A percentile compares a stretch with the other conserved stretches of the same genome.
Evolutionary conservation across 2,329 filamentous ascomycete genomes (phyloP).

Genomic region (Talaromyces sp.): DNA sequence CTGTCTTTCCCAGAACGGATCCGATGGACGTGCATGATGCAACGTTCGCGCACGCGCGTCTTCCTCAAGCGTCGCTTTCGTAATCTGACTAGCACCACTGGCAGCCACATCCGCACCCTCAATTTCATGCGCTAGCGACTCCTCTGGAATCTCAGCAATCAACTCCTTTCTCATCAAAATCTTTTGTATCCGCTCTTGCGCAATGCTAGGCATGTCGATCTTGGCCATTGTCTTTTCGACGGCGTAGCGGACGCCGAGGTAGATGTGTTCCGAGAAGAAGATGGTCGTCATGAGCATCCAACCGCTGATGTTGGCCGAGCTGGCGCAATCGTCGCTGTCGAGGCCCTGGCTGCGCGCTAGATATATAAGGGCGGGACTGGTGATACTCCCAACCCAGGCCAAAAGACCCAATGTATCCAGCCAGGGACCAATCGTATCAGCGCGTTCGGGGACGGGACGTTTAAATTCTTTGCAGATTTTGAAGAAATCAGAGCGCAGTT

Average conservation of each 20-base stretch:
- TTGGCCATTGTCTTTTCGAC: slow-evolving; percentile 73
- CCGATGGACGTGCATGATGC: slow-evolving; percentile 31
- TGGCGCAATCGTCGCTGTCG: slow-evolving; percentile 31
- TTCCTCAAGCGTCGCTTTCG: slow-evolving; percentile 40
- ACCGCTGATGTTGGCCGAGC: slow-evolving; percentile 61
- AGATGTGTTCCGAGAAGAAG: slow-evolving; percentile 83
- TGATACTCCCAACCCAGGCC: slow-evolving; percentile 89
- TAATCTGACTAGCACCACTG: slow-evolving; percentile 25
- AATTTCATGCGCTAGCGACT: slow-evolving; percentile 20
- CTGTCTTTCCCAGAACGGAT: slow-evolving; percentile 46
- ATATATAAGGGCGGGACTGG: slow-evolving; percentile 81
- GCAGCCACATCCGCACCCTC: background rate
- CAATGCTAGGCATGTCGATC: slow-evolving; percentile 78
- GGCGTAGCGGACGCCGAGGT: slow-evolving; percentile 70
- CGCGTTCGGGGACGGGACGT: slow-evolving; percentile 81
- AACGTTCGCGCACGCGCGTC: slow-evolving; percentile 35
- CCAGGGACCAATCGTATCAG: slow-evolving; percentile 96
- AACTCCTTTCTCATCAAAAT: slow-evolving; percentile 77
- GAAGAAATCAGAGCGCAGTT: slow-evolving; percentile 87
- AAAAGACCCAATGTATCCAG: slow-evolving; percentile 82
- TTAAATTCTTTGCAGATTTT: slow-evolving; percentile 92
- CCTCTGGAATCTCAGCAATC: slow-evolving; percentile 51
- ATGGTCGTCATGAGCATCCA: slow-evolving; percentile 81
- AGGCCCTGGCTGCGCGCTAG: slow-evolving; percentile 72
- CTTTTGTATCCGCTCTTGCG: slow-evolving; percentile 78